These are phyloP conservation scores for Malassezia furfur DNA, from an alignment of 1,284 basidiomycete genomes.

Conservation along the genomic window DNA sequence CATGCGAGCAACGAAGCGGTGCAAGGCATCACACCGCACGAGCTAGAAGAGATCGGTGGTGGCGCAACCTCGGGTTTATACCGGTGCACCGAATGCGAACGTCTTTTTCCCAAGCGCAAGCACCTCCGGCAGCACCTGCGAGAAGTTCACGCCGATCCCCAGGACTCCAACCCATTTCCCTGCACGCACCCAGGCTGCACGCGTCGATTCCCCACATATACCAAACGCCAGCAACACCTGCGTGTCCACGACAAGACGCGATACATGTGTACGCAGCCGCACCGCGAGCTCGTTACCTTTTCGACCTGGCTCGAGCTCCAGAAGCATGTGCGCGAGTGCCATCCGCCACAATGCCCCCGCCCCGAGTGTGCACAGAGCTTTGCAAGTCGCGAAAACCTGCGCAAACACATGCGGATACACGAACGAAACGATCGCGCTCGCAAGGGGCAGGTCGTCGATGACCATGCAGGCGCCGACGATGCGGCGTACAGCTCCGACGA, in stretches of 20 bases:
- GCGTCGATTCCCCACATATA: slow-evolving; percentile 7
- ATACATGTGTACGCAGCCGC: slow-evolving; percentile 10
- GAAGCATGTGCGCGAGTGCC: slow-evolving; percentile 8
- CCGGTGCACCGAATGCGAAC: slow-evolving; percentile 1
- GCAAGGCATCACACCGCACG: background rate
- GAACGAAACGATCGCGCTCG: background rate
- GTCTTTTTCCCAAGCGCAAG: slow-evolving; percentile 15
- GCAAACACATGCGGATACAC: slow-evolving; percentile 4
- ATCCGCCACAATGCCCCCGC: slow-evolving; percentile 11
- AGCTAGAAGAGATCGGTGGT: background rate
- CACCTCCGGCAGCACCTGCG: slow-evolving; percentile 12
- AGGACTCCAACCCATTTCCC: background rate
- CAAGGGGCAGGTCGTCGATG: background rate
- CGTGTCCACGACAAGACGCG: slow-evolving; percentile 9
- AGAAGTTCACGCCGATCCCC: slow-evolving; percentile 8
- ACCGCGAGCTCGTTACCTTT: slow-evolving; percentile 1
- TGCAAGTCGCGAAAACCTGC: slow-evolving; percentile 14
- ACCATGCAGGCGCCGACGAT: background rate
- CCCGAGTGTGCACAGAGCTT: slow-evolving; percentile 2
- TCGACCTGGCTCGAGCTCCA: slow-evolving; percentile 17
- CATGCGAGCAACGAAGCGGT: slow-evolving; percentile 1
- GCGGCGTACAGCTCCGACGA: background rate
- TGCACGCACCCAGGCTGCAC: slow-evolving; percentile 6
- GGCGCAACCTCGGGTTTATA: slow-evolving; percentile 3
- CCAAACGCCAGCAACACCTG: slow-evolving; percentile 11